phyloP scores from a whole-genome alignment of 2,329 filamentous ascomycete species.

The Thermomyces lanuginosus region DNA sequence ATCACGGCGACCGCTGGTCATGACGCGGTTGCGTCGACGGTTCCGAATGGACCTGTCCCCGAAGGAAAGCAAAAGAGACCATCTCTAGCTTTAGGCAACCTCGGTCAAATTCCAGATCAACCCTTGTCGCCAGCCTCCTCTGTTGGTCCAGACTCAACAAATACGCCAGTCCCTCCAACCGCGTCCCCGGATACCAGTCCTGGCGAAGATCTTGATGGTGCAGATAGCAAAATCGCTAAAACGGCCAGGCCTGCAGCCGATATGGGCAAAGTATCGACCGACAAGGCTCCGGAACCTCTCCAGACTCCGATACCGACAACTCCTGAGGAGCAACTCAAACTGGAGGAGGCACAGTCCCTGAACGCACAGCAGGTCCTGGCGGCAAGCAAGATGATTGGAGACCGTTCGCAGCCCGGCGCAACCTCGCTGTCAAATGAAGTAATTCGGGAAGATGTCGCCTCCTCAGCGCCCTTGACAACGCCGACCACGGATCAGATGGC shows the following conservation, averaged over 20 bases:
- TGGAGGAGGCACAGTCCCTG: slow-evolving; percentile 37
- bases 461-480: slow-evolving; percentile 5
- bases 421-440: slow-evolving; percentile 13
- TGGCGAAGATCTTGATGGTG: slow-evolving; percentile 42
- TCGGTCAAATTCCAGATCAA: slow-evolving; percentile 17
- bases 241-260: slow-evolving; percentile 6
- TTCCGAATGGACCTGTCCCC: slow-evolving; percentile 8
- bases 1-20: background rate
- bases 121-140: slow-evolving; percentile 46
- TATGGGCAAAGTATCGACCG: slow-evolving; percentile 11
- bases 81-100: slow-evolving; percentile 14
- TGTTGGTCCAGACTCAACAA: slow-evolving; percentile 50
- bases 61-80: slow-evolving; percentile 16
- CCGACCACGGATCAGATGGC: slow-evolving; percentile 9
- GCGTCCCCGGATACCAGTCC: slow-evolving; percentile 59
- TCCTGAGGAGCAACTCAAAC: slow-evolving; percentile 42
- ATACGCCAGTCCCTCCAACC: slow-evolving; percentile 53
- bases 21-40: slow-evolving; percentile 8
- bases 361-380: slow-evolving; percentile 9
- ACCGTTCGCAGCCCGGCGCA: slow-evolving; percentile 5
- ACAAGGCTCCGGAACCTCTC: slow-evolving; percentile 11
- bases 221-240: slow-evolving; percentile 27
- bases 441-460: slow-evolving; percentile 12
- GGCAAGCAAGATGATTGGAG: slow-evolving; percentile 11
- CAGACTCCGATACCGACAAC: slow-evolving; percentile 29